Evolutionary conservation across 495 filamentous ascomycete genomes (phyloP).

Genomic region (Penicillium longicatenatum): DNA sequence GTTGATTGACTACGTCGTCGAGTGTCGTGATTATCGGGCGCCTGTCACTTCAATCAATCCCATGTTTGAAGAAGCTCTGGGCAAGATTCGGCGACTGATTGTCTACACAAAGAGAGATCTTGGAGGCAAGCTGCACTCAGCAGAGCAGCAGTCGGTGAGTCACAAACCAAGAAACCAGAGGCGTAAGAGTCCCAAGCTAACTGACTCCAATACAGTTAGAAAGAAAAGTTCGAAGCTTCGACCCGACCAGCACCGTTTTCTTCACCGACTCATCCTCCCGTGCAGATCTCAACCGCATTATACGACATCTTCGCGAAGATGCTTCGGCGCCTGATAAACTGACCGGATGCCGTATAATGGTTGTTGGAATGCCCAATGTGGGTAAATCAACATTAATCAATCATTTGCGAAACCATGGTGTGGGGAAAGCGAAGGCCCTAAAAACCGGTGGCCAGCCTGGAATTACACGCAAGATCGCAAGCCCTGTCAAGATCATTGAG

Average conservation of each 20-base stretch:
- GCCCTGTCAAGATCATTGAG: conserved; percentile 78
- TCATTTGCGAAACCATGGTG: conserved; percentile 69
- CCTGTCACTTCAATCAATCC: conserved; percentile 90
- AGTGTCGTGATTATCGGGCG: conserved; percentile 91
- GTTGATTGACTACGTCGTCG: conserved; percentile 83
- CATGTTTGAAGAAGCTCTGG: conserved; percentile 78
- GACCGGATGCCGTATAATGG: conserved; percentile 73
- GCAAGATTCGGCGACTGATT: conserved; percentile 68
- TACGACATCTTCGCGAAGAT: conserved; percentile 56
- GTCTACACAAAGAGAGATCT: conserved; percentile 93
- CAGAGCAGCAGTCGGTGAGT: conserved; percentile 33
- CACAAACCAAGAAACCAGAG: background rate
- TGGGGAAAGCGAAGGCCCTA: conserved; percentile 74
- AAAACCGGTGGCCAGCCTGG: conserved; percentile 85
- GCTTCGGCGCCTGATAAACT: conserved; percentile 51
- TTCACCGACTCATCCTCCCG: conserved; percentile 62
- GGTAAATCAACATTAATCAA: conserved; percentile 91
- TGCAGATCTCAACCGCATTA: conserved; percentile 52
- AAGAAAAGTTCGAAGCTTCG: conserved; percentile 57
- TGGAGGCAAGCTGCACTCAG: conserved; percentile 43
- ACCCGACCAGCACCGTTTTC: conserved; percentile 58
- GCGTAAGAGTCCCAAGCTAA: background rate
- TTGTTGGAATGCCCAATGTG: conserved; percentile 97
- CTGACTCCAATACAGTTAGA: conserved; percentile 30
- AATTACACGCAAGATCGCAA: conserved; percentile 82